Evolutionary conservation across 176 grass and related monocot species (phyloP).

Genomic region (Leersia perrieri): DNA sequence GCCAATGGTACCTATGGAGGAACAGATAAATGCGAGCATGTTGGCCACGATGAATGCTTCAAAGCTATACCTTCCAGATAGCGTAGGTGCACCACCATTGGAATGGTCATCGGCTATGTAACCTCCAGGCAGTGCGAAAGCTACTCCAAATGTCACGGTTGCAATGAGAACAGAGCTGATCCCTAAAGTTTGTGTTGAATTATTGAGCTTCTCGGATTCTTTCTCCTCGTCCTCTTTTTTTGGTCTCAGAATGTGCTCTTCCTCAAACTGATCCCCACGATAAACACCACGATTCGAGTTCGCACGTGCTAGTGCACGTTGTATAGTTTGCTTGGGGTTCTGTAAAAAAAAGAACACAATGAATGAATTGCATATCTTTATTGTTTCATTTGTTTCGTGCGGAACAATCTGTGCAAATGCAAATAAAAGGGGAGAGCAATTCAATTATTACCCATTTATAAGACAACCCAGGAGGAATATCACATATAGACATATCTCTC

Average conservation of each 20-base stretch:
- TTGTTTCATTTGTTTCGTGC: background rate
- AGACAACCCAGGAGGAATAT: background rate
- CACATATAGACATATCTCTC: background rate
- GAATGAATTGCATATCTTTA: too few species aligned
- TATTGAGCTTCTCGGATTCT: constrained; percentile 11
- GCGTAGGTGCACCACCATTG: background rate
- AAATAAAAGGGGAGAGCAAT: background rate
- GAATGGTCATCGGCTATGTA: background rate
- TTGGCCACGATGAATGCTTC: background rate
- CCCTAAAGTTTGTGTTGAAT: constrained; percentile 12
- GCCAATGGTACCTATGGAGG: background rate
- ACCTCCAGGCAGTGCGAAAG: constrained; percentile 4
- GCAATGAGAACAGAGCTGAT: constrained; percentile 10
- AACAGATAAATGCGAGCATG: background rate
- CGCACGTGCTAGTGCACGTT: background rate
- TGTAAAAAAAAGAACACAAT: background rate
- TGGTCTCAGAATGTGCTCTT: constrained; percentile 1
- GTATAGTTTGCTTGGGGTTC: constrained; percentile 16
- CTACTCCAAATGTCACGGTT: constrained; percentile 10
- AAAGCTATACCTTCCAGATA: background rate
- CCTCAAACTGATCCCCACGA: constrained; percentile 22
- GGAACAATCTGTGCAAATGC: background rate
- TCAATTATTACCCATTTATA: too few species aligned
- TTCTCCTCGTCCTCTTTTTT: constrained; percentile 9
- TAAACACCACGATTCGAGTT: background rate